These are phyloP conservation scores for Skeletonema marinoi DNA, from an alignment of 108 stramenopile species.

Conservation along the genomic window DNA sequence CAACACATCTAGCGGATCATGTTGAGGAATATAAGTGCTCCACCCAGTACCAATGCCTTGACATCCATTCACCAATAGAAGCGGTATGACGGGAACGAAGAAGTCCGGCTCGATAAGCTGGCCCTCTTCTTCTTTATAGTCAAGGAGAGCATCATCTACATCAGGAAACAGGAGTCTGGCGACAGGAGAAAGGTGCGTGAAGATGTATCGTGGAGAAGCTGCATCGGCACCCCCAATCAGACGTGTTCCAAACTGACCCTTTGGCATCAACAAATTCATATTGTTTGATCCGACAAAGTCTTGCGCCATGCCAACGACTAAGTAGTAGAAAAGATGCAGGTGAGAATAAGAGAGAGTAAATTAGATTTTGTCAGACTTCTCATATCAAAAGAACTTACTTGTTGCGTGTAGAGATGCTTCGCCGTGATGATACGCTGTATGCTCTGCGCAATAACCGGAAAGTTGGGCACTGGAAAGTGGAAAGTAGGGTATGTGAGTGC, in stretches of 20 bases:
- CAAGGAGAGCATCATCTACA: slow-evolving; percentile 82
- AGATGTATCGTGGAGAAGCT: slow-evolving; percentile 93
- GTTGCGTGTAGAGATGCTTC: slow-evolving; percentile 93
- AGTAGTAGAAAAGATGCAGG: slow-evolving; percentile 1
- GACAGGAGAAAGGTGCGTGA: slow-evolving; percentile 78
- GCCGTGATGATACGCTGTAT: slow-evolving; percentile 96
- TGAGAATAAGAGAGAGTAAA: not conserved
- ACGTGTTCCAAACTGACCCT: slow-evolving; percentile 94
- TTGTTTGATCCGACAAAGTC: slow-evolving; percentile 96
- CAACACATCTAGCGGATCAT: slow-evolving; percentile 83
- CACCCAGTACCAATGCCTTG: slow-evolving; percentile 97
- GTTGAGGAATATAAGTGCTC: slow-evolving; percentile 87
- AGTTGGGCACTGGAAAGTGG: slow-evolving; percentile 64
- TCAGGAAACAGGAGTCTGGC: slow-evolving; percentile 82
- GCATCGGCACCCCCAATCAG: slow-evolving; percentile 88
- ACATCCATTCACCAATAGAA: slow-evolving; percentile 88
- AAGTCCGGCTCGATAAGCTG: slow-evolving; percentile 83
- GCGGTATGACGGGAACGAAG: slow-evolving; percentile 86
- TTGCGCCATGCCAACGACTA: slow-evolving; percentile 92
- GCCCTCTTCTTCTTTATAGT: slow-evolving; percentile 88
- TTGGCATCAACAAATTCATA: slow-evolving; percentile 84
- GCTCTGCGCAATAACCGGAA: slow-evolving; percentile 90
- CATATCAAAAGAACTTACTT: slow-evolving; percentile 46
- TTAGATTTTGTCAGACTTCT: not conserved
- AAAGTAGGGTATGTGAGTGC: not conserved